Evolutionary conservation across 495 filamentous ascomycete genomes (phyloP), one percentile per base, ranked within the genome.

Genomic region (Penicillium chermesinum): DNA sequence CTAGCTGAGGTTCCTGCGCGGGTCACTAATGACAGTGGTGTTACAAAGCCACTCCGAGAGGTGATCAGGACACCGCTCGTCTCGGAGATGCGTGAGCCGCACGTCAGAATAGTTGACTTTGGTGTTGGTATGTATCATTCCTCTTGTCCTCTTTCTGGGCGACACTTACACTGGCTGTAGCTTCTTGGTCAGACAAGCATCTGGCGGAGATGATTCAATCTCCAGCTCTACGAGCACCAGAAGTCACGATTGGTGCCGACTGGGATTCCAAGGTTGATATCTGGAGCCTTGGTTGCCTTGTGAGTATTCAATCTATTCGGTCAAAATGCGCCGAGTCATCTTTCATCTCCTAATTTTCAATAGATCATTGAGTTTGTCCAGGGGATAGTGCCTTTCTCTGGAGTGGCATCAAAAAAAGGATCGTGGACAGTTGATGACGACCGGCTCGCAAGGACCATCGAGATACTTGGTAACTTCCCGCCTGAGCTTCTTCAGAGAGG

Each of bases 271-370:
- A 44, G 16, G 65, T 72, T 7, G 67, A 77, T 58, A 73, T 77
- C 37, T 77, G 71, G 71, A 74, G 66, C 53, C 57, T 67, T n/a
- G 70, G 69, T 48, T 66, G 67, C 40, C 57, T 74, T 39, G 68
- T 73, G 48, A 59, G 57, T 62, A 42, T 49, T 32, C n/a, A 44
- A 44, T 40, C 17, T 30, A 37, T 38, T 46, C 10, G 17, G 12
- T 21, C 21, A 39, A 22, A 30, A 14, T 12, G 10, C 19, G 15
- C 27, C 16, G 42, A 32, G 13, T 6, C 22, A 36, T 3, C n/a
- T 36, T 39, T 27, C 39, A 10, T n/a, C 22, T 15, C 30, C 25
- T 30, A 30, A 30, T 30, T 30, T 10, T 30, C 25, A 30, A 10
- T 38, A 62, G 55, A 30, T 57, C 7, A 40, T 59, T n/a, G 62